Conservation (phyloP, 495 filamentous ascomycete genomes). For the Podospora pseudoanserina region DNA sequence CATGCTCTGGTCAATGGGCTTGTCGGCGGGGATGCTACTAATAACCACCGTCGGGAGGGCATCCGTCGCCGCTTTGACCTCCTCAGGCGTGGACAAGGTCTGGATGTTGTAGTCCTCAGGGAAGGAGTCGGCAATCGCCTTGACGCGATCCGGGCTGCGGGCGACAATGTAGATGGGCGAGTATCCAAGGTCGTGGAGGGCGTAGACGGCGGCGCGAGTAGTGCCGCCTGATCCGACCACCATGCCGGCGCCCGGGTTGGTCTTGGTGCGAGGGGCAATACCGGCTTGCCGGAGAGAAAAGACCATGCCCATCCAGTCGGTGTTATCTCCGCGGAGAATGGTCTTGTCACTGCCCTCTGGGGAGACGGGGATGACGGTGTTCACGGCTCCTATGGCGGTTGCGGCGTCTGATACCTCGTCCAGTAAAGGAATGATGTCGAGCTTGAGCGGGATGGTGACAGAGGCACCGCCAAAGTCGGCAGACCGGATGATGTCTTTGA, state of each 20-base stretch:
- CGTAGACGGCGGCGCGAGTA: conserved; percentile 85
- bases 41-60: conserved; percentile 68
- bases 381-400: conserved; percentile 83
- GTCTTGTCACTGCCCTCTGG: conserved; percentile 30
- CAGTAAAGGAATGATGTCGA: conserved; percentile 77
- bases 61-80: conserved; percentile 43
- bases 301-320: conserved; percentile 93
- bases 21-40: conserved; percentile 86
- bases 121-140: conserved; percentile 67
- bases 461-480: conserved; percentile 86
- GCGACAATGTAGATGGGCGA: conserved; percentile 84
- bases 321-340: conserved; percentile 80
- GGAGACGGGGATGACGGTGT: conserved; percentile 69
- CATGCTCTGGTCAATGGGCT: conserved; percentile 71
- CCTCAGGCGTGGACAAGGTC: conserved; percentile 52
- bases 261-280: conserved; percentile 40
- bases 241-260: conserved; percentile 49
- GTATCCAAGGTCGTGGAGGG: conserved; percentile 78
- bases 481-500: conserved; percentile 63
- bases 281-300: conserved; percentile 73
- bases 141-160: conserved; percentile 64
- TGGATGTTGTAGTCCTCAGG: conserved; percentile 70
- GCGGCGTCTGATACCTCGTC: conserved; percentile 79
- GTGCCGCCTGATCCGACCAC: conserved; percentile 92
- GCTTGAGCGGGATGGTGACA: conserved; percentile 92